Evolutionary conservation across 345 rosid species (phyloP).

Genomic region (Carallia brachiata): DNA sequence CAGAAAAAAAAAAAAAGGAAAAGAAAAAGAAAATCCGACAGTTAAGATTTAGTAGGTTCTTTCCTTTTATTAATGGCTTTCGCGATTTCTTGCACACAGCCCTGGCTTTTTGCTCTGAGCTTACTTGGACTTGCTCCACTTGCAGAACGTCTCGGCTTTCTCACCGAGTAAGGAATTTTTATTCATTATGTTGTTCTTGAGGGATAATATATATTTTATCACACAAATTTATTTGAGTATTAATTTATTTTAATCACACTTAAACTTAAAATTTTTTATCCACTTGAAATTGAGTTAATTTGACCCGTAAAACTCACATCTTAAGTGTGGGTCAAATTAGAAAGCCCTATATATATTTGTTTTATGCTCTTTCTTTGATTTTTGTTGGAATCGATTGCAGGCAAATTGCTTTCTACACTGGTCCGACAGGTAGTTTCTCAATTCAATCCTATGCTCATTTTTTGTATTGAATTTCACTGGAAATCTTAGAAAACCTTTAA

Average conservation of each 20-base stretch:
- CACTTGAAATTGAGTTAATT: too few relatives aligned
- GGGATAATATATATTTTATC: too few relatives aligned
- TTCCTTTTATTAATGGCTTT: neutral
- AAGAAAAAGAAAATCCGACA: neutral
- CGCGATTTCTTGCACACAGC: slow-evolving; percentile 39
- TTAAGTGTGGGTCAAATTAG: too few relatives aligned
- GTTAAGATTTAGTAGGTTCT: neutral
- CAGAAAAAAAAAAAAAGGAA: neutral
- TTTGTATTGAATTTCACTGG: too few relatives aligned
- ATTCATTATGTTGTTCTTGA: neutral
- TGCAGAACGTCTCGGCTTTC: slow-evolving; percentile 90
- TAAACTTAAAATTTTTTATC: too few relatives aligned
- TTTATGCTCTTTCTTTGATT: neutral
- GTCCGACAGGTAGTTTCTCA: slow-evolving; percentile 67
- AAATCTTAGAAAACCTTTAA: too few relatives aligned
- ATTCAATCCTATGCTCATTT: too few relatives aligned
- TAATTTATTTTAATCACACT: too few relatives aligned
- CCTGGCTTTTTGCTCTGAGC: slow-evolving; percentile 85
- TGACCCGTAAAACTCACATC: too few relatives aligned
- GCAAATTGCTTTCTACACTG: slow-evolving; percentile 80
- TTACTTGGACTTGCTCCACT: slow-evolving; percentile 78
- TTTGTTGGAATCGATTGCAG: slow-evolving; percentile 35
- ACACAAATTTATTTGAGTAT: too few relatives aligned
- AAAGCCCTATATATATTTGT: too few relatives aligned
- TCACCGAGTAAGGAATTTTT: slow-evolving; percentile 69